Base-by-base conservation (phyloP, 2,329 filamentous ascomycete species). In the Paracoccidioides lutzii region DNA sequence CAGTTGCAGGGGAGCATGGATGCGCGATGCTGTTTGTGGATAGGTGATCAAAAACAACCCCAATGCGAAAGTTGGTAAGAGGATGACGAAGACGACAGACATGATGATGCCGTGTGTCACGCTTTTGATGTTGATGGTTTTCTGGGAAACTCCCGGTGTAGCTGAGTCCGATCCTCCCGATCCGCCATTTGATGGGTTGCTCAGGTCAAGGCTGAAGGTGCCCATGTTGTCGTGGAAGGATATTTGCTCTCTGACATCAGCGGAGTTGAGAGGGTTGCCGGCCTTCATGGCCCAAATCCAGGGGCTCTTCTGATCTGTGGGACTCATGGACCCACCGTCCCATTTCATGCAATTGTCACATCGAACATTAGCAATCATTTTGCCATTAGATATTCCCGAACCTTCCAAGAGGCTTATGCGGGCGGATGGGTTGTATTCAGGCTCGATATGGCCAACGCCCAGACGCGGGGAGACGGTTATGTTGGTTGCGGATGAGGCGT, bases 381-480 rank as follows among this genome's bases (percentile, higher is more conserved):
- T 69, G 22, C 75, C 75, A 60, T 77, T 70, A 4, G 67, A 64
- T 4, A 82, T 76, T 2, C 79, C 78, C 3, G 76, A 77, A 3
- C 79, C 79, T 45, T 74, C 76, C 0, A 82, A 69, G 3, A 82
- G 61, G 10, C 72, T 73, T 15, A 79, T 68, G 54, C 77, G 60
- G 1, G 76, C 69, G 32, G 66, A 62, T 3, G 66, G 65, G 58
- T 76, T 73, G 54, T 71, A 65, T 14, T 63, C 58, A 2, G 80
- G 80, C 59, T 69, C 60, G 3, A 54, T 58, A 37, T 79, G 64
- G 5, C 77, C 77, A 10, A 62, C 69, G 7, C 74, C 74, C 5
- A 71, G 60, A 43, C 80, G 69, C 8, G 79, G 76, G 3, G 80
- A 82, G 7, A 83, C 60, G 0, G 81, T 83, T 12, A 83, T 77